A percentile compares a stretch with the other conserved stretches of the same genome.
phyloP scores from a whole-genome alignment of 176 grass and related monocot species.

The Hsuehochloa calcarea region DNA sequence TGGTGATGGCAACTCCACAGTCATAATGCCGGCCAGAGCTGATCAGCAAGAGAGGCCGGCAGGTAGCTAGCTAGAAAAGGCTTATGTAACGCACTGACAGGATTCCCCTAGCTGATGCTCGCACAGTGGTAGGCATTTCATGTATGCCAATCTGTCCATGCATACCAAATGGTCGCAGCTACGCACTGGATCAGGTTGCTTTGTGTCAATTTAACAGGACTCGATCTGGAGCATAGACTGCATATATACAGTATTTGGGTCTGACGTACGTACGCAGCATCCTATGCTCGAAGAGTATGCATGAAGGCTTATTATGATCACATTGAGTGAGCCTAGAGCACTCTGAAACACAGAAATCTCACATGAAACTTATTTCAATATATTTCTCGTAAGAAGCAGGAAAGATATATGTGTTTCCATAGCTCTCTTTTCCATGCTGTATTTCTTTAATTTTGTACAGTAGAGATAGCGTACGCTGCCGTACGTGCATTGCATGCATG shows the following conservation, averaged over 20 bases:
- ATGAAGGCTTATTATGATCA: neutral
- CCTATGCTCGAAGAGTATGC: neutral
- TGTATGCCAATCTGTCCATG: neutral
- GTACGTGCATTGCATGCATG: neutral
- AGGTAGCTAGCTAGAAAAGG: neutral
- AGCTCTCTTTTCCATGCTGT: too few relatives aligned
- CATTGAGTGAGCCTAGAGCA: too few relatives aligned
- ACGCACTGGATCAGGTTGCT: neutral
- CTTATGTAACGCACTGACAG: neutral
- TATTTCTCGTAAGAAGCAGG: too few relatives aligned
- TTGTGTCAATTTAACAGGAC: neutral
- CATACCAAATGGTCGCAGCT: neutral
- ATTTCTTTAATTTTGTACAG: too few relatives aligned
- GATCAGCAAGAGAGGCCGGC: neutral
- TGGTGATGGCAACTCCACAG: neutral
- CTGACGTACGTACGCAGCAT: neutral
- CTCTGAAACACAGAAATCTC: too few relatives aligned
- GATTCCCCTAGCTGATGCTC: slow-evolving; percentile 5
- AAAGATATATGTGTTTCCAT: too few relatives aligned
- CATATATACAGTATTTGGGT: neutral
- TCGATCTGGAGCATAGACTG: neutral
- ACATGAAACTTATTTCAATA: too few relatives aligned
- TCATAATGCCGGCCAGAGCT: neutral
- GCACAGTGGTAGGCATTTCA: slow-evolving; percentile 1
- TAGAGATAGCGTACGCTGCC: neutral